Evolutionary conservation across 768 basidiomycete genomes (phyloP), one percentile per base, ranked within the genome.

Genomic region (Boletus edulis): DNA sequence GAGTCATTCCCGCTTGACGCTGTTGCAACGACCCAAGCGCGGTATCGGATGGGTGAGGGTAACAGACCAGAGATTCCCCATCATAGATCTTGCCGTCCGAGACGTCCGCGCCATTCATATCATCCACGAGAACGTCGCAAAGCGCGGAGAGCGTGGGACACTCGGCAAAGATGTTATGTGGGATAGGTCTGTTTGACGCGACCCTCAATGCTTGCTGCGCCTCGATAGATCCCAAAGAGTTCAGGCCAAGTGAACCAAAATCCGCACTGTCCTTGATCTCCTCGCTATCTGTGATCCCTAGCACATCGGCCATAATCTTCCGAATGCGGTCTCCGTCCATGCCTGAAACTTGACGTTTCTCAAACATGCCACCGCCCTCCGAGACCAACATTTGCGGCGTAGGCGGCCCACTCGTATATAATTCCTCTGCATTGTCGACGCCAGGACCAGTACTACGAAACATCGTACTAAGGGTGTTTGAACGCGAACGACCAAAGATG

Each of bases 141-240:
- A 69, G 54, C 17, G 64, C 41, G 3, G 53, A 46, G 14, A 79
- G 60, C 5, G 80, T 85, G 1, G 69, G 64, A 59, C 73, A 71
- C 2, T 58, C 63, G 4, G 55, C 49, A 52, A 87, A 78, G 24
- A 85, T 61, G 48, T 78, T 62, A 5, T 65, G 62, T 1, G 85
- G 78, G 11, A 87, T 61, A 4, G 73, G 65, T 32, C 78, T 54
- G 18, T 71, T 67, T 47, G 77, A 74, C 46, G 75, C 73, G 5
- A 68, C 67, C 55, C 73, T 72, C 39, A 87, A 61, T 1, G 72
- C 72, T 39, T 83, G 77, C 8, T 80, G 72, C 34, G 77, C 78
- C 60, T 89, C 87, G 52, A 88, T 84, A 1, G 82, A 80, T 20
- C 80, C 78, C 50, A 89, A 67, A 1, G 86, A 88, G 60, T 88